These are phyloP conservation scores for Pistacia atlantica DNA, from an alignment of 345 rosid species.

Conservation along the genomic window DNA sequence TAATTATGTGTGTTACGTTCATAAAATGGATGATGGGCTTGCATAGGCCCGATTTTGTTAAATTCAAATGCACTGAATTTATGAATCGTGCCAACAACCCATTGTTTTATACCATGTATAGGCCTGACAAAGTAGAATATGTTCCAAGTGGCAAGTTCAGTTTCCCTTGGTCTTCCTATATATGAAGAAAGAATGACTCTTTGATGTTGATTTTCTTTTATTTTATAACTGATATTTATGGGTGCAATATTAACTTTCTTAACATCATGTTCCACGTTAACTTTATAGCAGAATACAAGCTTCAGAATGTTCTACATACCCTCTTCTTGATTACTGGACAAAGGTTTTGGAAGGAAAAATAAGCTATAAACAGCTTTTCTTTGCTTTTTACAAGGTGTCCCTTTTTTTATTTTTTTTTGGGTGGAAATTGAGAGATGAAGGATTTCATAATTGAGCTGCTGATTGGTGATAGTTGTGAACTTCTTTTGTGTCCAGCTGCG, in stretches of 20 bases:
- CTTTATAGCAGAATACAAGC: not conserved
- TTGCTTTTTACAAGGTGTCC: not conserved
- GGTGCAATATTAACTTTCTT: not conserved
- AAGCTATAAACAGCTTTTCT: no score
- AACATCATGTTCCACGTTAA: no score
- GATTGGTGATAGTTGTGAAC: not conserved
- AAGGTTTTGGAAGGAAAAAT: not conserved
- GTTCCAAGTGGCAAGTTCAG: not conserved
- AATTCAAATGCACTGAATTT: not conserved
- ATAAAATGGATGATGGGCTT: not conserved
- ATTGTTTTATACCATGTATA: not conserved
- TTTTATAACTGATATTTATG: no score
- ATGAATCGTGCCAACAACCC: not conserved
- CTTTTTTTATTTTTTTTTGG: no score
- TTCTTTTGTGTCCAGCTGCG: not conserved
- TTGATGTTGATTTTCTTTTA: not conserved
- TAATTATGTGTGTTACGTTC: not conserved
- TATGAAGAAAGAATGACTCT: not conserved
- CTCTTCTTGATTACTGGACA: not conserved
- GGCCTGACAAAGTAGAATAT: not conserved
- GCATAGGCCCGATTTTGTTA: not conserved
- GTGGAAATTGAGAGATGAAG: not conserved
- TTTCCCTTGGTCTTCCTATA: not conserved
- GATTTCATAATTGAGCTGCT: not conserved
- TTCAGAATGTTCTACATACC: not conserved